Base-by-base conservation (phyloP, 306 rosid genomes). In the Castanopsis chinensis region DNA sequence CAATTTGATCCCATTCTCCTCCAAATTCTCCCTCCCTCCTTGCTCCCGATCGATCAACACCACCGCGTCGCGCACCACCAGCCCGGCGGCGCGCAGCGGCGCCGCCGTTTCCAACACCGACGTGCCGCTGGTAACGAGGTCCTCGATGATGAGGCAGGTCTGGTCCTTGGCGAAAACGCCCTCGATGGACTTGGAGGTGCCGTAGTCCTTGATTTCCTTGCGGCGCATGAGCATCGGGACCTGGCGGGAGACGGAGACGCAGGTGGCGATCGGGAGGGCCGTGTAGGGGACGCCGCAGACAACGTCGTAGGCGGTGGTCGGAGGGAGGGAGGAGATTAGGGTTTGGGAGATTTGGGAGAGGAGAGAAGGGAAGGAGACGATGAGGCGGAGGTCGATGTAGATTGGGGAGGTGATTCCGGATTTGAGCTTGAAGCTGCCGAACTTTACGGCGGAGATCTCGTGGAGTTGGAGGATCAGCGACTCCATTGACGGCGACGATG, bases 261-360 rank as follows among this genome's bases (percentile, higher is more conserved):
- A 87, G 27, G 98, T 94, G 43, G 98, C 97, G 53, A 94, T 94
- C 53, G 97, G 97, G 73, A 94, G 90, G 54, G 97, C 97, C 6
- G 97, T 92, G 86, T 92, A 92, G 30, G 98, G 97, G 54, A 94
- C 97, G 37, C 99, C 97, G 14, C 99, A 91, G 23, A 94, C 86
- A 35, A 92, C 81, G 76, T 91, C 95, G 80, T 80, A 89, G 18
- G 80, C 61, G 41, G 97, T 76, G 33, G 92, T 82, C 41, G 85
- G 4, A 13, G 97, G 88, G 37, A 91, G 88, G 10, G 92, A 82
- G 58, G 94, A 72, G 76, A 94, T 85, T 25, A 90, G 85, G 77
- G 91, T 91, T 81, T 90, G 81, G 72, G 97, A 92, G 86, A 94
- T 91, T 86, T 87, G 85, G 70, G 73, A 79, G 79, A 94, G 97